Evolutionary conservation across 2,329 filamentous ascomycete species (phyloP).

Genomic region (Alternaria gansuensis): DNA sequence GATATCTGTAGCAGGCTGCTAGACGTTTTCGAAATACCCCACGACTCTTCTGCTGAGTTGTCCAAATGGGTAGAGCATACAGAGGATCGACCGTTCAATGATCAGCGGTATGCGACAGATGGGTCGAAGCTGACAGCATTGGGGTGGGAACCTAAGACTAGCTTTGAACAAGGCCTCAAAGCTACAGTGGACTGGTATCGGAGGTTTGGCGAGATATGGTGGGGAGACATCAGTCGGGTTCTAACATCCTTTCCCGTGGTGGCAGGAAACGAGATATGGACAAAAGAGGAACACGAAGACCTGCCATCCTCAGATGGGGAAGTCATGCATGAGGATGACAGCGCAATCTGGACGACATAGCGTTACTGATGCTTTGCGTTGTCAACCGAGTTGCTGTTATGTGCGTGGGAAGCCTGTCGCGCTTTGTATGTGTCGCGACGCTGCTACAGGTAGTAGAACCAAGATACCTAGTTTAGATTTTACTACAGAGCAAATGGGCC

Average conservation of each 20-base stretch:
- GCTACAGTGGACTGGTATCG: slow-evolving; percentile 54
- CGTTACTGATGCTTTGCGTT: slow-evolving; percentile 3
- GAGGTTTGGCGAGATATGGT: slow-evolving; percentile 53
- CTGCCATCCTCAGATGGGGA: slow-evolving; percentile 47
- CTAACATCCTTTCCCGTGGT: slow-evolving; percentile 53
- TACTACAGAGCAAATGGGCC: no score
- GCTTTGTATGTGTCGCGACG: background rate
- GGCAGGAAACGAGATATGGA: slow-evolving; percentile 53
- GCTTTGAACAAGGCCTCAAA: slow-evolving; percentile 49
- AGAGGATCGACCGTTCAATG: slow-evolving; percentile 73
- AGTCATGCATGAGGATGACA: slow-evolving; percentile 21
- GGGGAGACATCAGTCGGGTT: slow-evolving; percentile 53
- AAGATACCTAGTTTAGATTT: slow-evolving; percentile 23
- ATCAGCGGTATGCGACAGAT: slow-evolving; percentile 53
- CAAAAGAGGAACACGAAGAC: slow-evolving; percentile 52
- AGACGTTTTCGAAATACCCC: slow-evolving; percentile 65
- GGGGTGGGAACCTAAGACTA: slow-evolving; percentile 50
- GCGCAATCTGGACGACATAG: slow-evolving; percentile 37
- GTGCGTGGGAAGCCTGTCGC: background rate
- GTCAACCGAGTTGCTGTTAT: background rate
- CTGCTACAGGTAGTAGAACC: slow-evolving; percentile 4
- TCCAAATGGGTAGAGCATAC: slow-evolving; percentile 76
- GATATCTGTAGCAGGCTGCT: slow-evolving; percentile 73
- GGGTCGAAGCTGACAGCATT: slow-evolving; percentile 50
- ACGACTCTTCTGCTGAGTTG: slow-evolving; percentile 57